These are phyloP conservation scores for Termitomyces sp. DNA, from an alignment of 1,284 basidiomycete species.

Conservation along the genomic window DNA sequence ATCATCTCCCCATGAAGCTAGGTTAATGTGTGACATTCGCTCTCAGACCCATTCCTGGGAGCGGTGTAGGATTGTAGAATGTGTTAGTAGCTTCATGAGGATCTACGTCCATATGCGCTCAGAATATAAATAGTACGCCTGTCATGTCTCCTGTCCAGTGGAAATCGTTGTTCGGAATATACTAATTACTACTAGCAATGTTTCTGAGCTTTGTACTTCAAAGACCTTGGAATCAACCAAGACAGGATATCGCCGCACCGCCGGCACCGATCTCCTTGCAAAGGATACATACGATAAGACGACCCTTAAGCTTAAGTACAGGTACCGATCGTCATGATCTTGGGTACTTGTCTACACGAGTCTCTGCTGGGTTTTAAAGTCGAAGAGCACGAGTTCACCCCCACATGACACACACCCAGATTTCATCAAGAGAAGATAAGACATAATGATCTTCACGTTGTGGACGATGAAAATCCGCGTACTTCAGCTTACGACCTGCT, in stretches of 20 bases:
- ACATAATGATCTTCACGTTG: neutral
- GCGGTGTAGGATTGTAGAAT: no score
- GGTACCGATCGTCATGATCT: neutral
- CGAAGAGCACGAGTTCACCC: neutral
- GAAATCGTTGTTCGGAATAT: neutral
- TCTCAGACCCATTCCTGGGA: neutral
- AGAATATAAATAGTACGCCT: neutral
- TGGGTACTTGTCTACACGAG: neutral
- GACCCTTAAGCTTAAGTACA: neutral
- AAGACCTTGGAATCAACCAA: neutral
- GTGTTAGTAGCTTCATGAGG: neutral
- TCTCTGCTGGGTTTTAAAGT: neutral
- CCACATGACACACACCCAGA: neutral
- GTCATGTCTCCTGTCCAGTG: neutral
- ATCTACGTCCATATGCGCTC: no score
- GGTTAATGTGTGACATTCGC: neutral
- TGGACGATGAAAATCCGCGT: neutral
- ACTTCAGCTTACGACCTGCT: constrained; percentile 2
- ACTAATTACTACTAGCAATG: neutral
- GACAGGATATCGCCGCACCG: neutral
- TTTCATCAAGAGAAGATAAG: constrained; percentile 2
- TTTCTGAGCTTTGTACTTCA: neutral
- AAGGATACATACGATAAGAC: neutral
- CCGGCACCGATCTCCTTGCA: neutral
- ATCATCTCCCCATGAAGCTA: neutral